These are phyloP conservation scores for Ceratobasidium sp. DNA, from an alignment of 1,284 basidiomycete species.

Conservation along the genomic window DNA sequence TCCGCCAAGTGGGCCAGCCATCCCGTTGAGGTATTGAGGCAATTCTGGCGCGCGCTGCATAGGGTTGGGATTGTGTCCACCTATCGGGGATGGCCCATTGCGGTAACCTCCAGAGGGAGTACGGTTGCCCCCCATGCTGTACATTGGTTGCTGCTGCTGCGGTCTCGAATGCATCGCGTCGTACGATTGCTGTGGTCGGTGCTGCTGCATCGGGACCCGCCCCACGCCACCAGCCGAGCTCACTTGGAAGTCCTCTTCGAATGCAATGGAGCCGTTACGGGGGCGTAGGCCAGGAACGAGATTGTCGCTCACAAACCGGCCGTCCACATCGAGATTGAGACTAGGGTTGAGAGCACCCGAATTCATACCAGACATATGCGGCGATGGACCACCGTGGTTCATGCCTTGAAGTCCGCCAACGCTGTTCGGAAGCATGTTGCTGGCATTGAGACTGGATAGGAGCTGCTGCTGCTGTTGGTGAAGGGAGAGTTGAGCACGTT, in stretches of 20 bases:
- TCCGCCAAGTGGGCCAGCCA: conserved; percentile 53
- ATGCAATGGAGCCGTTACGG: conserved; percentile 57
- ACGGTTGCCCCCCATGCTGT: conserved; percentile 63
- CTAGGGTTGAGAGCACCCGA: conserved; percentile 33
- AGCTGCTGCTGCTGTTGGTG: conserved; percentile 52
- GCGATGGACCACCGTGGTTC: background rate
- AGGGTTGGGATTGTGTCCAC: conserved; percentile 60
- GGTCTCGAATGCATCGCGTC: conserved; percentile 59
- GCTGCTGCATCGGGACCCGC: conserved; percentile 56
- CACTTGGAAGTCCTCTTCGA: conserved; percentile 59
- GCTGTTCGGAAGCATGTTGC: background rate
- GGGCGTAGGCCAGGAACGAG: conserved; percentile 82
- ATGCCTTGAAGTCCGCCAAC: background rate
- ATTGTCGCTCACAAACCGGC: conserved; percentile 81
- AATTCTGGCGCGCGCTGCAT: conserved; percentile 58
- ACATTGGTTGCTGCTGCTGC: conserved; percentile 55
- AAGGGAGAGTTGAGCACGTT: conserved; percentile 52
- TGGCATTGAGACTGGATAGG: conserved; percentile 35
- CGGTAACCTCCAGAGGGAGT: conserved; percentile 72
- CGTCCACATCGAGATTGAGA: conserved; percentile 56
- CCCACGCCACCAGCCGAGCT: conserved; percentile 26
- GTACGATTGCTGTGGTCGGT: conserved; percentile 65
- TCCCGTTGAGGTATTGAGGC: conserved; percentile 20
- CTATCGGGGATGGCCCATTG: conserved; percentile 71
- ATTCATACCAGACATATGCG: conserved; percentile 8